phyloP scores from a whole-genome alignment of 495 filamentous ascomycete genomes.

The Penicillium malachiteum region DNA sequence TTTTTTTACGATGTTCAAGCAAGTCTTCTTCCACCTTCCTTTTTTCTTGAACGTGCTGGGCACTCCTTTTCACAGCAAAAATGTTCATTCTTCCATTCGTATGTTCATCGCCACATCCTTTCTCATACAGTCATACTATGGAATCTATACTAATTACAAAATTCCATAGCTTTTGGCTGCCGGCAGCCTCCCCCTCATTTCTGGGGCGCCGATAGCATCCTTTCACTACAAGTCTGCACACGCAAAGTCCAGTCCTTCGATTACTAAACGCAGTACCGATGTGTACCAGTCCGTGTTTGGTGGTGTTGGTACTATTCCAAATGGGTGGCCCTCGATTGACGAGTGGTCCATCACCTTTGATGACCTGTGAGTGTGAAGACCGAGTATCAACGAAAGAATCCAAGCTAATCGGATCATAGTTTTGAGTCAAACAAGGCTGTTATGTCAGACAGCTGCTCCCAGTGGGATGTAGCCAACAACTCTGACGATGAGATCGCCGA shows the following conservation, averaged over 20 bases:
- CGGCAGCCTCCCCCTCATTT: slow-evolving; percentile 34
- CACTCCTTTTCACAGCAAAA: slow-evolving; percentile 20
- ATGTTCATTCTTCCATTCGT: slow-evolving; percentile 31
- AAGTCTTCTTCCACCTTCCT: slow-evolving; percentile 25
- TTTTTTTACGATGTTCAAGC: slow-evolving; percentile 14
- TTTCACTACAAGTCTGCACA: slow-evolving; percentile 18
- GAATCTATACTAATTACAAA: neutral
- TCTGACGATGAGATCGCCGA: slow-evolving; percentile 38
- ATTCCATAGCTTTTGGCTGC: slow-evolving; percentile 26
- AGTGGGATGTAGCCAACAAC: slow-evolving; percentile 38
- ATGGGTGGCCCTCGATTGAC: slow-evolving; percentile 21
- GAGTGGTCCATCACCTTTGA: slow-evolving; percentile 23
- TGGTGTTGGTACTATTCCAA: slow-evolving; percentile 17
- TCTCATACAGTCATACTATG: neutral
- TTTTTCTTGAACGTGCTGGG: slow-evolving; percentile 17
- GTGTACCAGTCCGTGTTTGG: slow-evolving; percentile 20
- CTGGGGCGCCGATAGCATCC: slow-evolving; percentile 24
- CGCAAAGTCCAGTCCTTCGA: slow-evolving; percentile 12
- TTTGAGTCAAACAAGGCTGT: slow-evolving; percentile 41
- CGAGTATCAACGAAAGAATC: neutral
- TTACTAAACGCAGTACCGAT: slow-evolving; percentile 21
- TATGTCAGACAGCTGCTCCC: slow-evolving; percentile 43
- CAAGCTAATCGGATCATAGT: slow-evolving; percentile 18
- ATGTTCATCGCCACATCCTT: slow-evolving; percentile 6
- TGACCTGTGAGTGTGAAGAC: slow-evolving; percentile 11